Evolutionary conservation across 257 asterid species (phyloP), one percentile per base, ranked within the genome.

Genomic region (Solanum pennellii): DNA sequence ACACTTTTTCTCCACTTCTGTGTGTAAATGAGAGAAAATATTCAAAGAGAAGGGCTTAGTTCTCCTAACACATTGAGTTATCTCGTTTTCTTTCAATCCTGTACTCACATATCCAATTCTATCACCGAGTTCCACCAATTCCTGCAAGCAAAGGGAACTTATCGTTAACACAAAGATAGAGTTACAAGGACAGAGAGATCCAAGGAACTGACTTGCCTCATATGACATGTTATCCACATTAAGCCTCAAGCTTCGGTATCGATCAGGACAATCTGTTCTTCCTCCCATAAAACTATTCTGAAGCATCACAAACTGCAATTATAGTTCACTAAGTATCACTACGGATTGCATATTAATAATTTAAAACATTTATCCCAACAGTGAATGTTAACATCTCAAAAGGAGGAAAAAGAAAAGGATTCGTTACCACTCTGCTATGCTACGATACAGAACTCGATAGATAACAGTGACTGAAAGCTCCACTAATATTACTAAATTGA

Each of bases 111-210:
- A 84, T 71, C 99, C 98, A 80, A 96, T 96, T 87, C 92, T 91
- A 79, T 96, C 99, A 31, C 98, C 96, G 3, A 35, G 99, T 89
- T 96, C 98, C 89, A 96, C 90, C 88, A 96, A 84, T 89, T 96
- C 97, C 99, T 96, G 93, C 88, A 8, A 79, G 84, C 41, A 79
- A 79, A 79, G 15, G 16, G 15, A 25, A 45, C 16, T 15, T 44
- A 27, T 77, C 15, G 16, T 77, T 77, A 14, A 62, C 23, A 25
- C 0, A 16, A 79, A 25, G 10, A 45, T 27, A 16, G 6, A 9
- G 41, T 45, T 12, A 79, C n/a, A 45, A 47, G 6, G 66, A 79
- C 39, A 4, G 41, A 45, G 11, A 79, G 42, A 27, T 79, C 39
- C 41, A 79, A 25, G 9, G 31, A 56, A 65, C 14, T 75, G 77